These are phyloP conservation scores for Hygrophoropsis aurantiaca DNA, from an alignment of 768 basidiomycete genomes.

Conservation along the genomic window DNA sequence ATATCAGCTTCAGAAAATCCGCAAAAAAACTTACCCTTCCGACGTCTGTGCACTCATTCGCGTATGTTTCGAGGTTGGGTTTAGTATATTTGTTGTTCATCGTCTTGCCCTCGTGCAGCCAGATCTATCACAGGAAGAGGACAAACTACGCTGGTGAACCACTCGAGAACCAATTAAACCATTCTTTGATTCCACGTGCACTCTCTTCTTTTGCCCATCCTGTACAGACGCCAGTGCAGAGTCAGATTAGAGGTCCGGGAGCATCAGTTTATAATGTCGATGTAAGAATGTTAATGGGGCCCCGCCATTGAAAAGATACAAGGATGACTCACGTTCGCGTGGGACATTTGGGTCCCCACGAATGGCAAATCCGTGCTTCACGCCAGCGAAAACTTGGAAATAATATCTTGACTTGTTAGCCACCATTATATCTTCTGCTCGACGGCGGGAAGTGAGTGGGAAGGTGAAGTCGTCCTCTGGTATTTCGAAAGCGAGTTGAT, in stretches of 20 bases:
- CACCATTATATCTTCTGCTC: slow-evolving; percentile 55
- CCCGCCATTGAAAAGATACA: neutral
- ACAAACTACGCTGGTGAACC: no score
- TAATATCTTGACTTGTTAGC: slow-evolving; percentile 49
- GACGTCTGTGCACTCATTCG: no score
- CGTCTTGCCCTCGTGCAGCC: no score
- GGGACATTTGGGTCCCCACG: slow-evolving; percentile 14
- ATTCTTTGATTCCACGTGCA: slow-evolving; percentile 41
- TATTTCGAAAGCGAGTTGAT: no score
- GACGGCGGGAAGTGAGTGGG: slow-evolving; percentile 44
- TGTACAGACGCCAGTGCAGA: slow-evolving; percentile 13
- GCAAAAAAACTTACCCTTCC: no score
- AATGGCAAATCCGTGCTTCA: slow-evolving; percentile 26
- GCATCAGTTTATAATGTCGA: no score
- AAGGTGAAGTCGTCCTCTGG: slow-evolving; percentile 54
- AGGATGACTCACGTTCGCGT: slow-evolving; percentile 15
- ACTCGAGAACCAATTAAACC: slow-evolving; percentile 41
- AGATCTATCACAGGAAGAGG: no score
- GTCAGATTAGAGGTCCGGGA: neutral
- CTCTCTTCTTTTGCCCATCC: slow-evolving; percentile 56
- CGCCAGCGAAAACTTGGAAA: slow-evolving; percentile 53
- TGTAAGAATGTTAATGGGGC: neutral
- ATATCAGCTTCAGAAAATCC: no score
- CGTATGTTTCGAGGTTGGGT: no score
- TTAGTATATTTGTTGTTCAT: no score